A percentile compares a stretch with the other conserved stretches of the same genome.
These are phyloP conservation scores for Ensete glaucum DNA, from an alignment of 176 grass and related monocot genomes.

Conservation along the genomic window DNA sequence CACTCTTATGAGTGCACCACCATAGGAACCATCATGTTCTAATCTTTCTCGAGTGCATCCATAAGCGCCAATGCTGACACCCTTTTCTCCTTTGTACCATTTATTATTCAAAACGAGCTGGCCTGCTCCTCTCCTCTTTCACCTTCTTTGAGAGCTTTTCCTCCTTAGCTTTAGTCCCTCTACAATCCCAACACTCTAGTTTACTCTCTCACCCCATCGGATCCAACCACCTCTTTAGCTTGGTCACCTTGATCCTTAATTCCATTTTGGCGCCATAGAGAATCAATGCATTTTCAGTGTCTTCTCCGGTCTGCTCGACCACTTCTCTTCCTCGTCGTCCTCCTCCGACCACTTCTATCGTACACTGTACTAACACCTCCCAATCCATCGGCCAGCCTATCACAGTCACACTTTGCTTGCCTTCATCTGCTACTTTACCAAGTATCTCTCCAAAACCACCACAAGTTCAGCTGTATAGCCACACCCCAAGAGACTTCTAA, in stretches of 20 bases:
- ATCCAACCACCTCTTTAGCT: slow-evolving; percentile 8
- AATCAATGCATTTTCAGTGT: not conserved
- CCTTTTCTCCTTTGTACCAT: slow-evolving; percentile 23
- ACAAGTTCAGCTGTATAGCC: slow-evolving; percentile 22
- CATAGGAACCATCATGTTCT: too few relatives aligned
- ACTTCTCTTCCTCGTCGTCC: not conserved
- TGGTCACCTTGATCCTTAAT: not conserved
- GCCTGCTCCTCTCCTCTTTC: slow-evolving; percentile 9
- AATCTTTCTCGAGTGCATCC: too few relatives aligned
- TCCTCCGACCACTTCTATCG: too few relatives aligned
- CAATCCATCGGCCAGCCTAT: slow-evolving; percentile 3
- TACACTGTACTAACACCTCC: not conserved
- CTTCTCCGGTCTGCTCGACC: slow-evolving; percentile 39
- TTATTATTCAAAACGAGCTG: slow-evolving; percentile 1
- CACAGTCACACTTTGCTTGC: slow-evolving; percentile 19
- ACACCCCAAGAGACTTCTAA: not conserved
- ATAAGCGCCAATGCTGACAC: not conserved
- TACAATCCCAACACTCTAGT: slow-evolving; percentile 36
- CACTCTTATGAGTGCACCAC: not conserved
- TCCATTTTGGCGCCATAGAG: slow-evolving; percentile 21
- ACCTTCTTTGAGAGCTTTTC: slow-evolving; percentile 59
- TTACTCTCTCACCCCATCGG: slow-evolving; percentile 4
- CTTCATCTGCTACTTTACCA: slow-evolving; percentile 11
- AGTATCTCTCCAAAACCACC: not conserved
- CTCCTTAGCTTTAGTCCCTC: slow-evolving; percentile 46